Conservation (phyloP, 768 basidiomycete species). For the Grammothele lineata region DNA sequence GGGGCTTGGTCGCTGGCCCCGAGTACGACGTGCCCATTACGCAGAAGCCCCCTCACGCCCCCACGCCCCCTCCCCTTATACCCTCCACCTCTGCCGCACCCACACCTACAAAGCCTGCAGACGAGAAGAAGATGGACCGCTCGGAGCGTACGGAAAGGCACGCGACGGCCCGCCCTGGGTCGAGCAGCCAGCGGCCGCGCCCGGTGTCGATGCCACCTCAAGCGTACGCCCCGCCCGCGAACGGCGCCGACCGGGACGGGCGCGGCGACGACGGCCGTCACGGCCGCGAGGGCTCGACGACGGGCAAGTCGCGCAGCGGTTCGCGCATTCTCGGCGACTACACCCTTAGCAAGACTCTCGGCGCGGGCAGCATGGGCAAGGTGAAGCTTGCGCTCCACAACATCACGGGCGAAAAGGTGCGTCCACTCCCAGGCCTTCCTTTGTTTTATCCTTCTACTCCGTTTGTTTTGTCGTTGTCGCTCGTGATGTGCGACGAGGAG, state of each 20-base stretch:
- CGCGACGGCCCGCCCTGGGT: slow-evolving; percentile 23
- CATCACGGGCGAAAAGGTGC: slow-evolving; percentile 86
- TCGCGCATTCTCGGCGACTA: slow-evolving; percentile 85
- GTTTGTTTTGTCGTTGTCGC: not conserved
- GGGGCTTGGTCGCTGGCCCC: slow-evolving; percentile 51
- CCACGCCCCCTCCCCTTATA: not conserved
- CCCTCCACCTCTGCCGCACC: slow-evolving; percentile 1
- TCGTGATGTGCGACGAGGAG: too few relatives aligned
- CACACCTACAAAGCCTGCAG: slow-evolving; percentile 25
- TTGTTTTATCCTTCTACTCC: not conserved
- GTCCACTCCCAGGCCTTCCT: slow-evolving; percentile 19
- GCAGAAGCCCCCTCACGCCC: slow-evolving; percentile 26
- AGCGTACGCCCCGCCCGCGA: slow-evolving; percentile 28
- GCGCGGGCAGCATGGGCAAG: slow-evolving; percentile 98
- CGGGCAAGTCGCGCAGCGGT: slow-evolving; percentile 27
- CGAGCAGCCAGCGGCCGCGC: slow-evolving; percentile 39
- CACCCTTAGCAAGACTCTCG: slow-evolving; percentile 93
- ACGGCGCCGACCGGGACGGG: slow-evolving; percentile 25
- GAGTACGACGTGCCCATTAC: slow-evolving; percentile 62
- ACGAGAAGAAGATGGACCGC: slow-evolving; percentile 27
- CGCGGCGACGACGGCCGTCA: slow-evolving; percentile 16
- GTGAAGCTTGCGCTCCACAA: slow-evolving; percentile 94
- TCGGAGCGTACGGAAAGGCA: slow-evolving; percentile 28
- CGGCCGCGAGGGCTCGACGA: slow-evolving; percentile 19
- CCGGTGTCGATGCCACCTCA: slow-evolving; percentile 79